Evolutionary conservation across 2,329 filamentous ascomycete species (phyloP), one percentile per base, ranked within the genome.

Genomic region (Leptographium galeiforme): DNA sequence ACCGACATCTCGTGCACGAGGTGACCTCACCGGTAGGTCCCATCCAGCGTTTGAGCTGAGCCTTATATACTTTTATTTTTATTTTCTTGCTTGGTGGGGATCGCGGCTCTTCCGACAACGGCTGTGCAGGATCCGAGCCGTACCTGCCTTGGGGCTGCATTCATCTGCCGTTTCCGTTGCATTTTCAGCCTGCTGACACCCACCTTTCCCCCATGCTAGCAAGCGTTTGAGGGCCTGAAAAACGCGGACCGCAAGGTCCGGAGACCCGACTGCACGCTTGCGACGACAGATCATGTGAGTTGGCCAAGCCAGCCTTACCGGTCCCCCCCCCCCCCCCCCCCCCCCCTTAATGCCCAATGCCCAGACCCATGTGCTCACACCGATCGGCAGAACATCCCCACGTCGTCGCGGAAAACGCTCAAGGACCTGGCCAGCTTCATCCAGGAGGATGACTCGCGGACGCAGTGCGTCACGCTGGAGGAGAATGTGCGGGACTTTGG

Each of bases 401-500:
- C 93, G 39, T 80, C 85, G 38, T 87, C 90, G 52, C 81, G 93
- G 61, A 95, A 95, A 75, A 84, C 81, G 67, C 87, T 95, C 72
- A 97, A 94, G 74, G 90, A 91, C 63, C 90, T 95, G 66, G 86
- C 82, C 63, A 85, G 87, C 61, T 98, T 98, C 69, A 91, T 97
- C 68, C 81, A 95, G 65, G 90, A 97, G 72, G 85, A 87, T 59
- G 93, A 97, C 69, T 96, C 90, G 57, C 82, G 90, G 64, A 79
- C 87, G 60, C 93, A 98, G 78, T 96, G 90, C 70, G 82, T 90
- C 64, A 97, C 93, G 43, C 82, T 98, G 58, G 93, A 98, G 74
- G 85, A 96, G 63, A 98, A 98, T 63, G 91, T 98, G 63, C 93
- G 91, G 73, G 87, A 91, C 60, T 97, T 96, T 67, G 89, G 88